Evolutionary conservation across 2,329 filamentous ascomycete species (phyloP), one percentile per base, ranked within the genome.

Genomic region (Alternaria incomplexa): DNA sequence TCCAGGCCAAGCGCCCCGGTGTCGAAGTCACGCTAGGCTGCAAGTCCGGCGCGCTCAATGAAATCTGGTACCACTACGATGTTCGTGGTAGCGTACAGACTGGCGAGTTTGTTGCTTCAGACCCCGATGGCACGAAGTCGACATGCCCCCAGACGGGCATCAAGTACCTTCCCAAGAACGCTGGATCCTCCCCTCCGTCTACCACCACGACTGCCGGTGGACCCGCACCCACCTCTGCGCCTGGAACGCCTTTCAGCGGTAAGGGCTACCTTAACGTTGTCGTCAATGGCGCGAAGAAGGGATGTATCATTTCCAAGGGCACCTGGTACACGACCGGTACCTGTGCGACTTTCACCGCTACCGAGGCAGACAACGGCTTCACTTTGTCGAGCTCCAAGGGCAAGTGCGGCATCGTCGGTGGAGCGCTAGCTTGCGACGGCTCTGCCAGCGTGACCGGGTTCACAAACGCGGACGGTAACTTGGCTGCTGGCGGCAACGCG

Each of bases 291-390:
- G 73, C 73, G n/a, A 74, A 81, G 51, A 83, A 82, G 8, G 90
- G 90, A n/a, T 92, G 89, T 69, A 83, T 92, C 61, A 92, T 92
- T 73, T 85, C 85, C 58, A 83, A 80, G 10, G 90, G 90, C 0
- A 87, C 85, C 0, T 93, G 90, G 90, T 92, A 90, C 73, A 84
- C 85, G 0, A 85, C 83, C 2, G 89, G 90, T 3, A 90, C 89
- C 0, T 92, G 90, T 72, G 90, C 90, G 1, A 90, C 86, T 0
- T 90, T 88, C 75, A 87, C 84, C 0, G 87, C 88, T 5, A 79
- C 84, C 5, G 62, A 82, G 1, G 62, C 65, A 10, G 72, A 67
- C 15, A 61, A 58, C 17, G 73, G 74, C 12, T 79, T 79, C 58
- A 77, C 71, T 11, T 48, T 84, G 17, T 63, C 63, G 5, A 73